Percentiles rank a stretch among this genome's conserved stretches.
phyloP scores from a whole-genome alignment of 169 alveolate species.

The Babesia sp. region DNA sequence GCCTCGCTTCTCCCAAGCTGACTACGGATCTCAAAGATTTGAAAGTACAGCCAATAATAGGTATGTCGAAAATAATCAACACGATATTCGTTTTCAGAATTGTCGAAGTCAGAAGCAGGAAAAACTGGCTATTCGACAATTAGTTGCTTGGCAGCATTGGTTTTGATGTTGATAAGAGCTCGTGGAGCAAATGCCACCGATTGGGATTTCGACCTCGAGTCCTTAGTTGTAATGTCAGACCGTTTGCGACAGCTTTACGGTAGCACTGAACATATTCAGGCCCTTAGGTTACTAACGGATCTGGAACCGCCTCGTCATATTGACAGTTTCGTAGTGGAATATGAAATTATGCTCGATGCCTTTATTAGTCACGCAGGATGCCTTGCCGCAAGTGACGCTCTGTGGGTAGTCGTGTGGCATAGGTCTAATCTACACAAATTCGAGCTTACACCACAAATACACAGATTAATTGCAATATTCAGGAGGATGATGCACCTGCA shows the following conservation, averaged over 20 bases:
- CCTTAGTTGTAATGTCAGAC: background rate
- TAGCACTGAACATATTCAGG: background rate
- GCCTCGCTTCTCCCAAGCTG: background rate
- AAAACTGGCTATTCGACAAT: background rate
- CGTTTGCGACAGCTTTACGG: background rate
- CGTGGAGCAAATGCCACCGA: slow-evolving; percentile 1
- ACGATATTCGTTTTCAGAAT: background rate
- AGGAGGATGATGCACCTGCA: slow-evolving; percentile 16
- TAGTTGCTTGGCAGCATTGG: background rate
- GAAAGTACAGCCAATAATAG: slow-evolving; percentile 3
- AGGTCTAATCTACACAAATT: background rate
- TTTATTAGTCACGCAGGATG: background rate
- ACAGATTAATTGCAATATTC: background rate
- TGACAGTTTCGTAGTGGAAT: background rate
- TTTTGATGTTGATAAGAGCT: background rate
- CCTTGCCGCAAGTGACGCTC: background rate
- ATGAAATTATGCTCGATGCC: background rate
- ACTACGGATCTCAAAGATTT: background rate
- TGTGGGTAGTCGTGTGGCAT: slow-evolving; percentile 1
- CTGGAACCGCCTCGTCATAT: background rate
- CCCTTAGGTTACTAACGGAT: background rate
- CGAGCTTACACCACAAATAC: background rate
- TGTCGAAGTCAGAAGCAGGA: background rate
- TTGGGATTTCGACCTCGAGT: background rate
- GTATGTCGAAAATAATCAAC: background rate